Percentiles rank a stretch among this genome's conserved stretches.
Conservation (phyloP, 768 basidiomycete genomes). For the Lentinula aciculospora region DNA sequence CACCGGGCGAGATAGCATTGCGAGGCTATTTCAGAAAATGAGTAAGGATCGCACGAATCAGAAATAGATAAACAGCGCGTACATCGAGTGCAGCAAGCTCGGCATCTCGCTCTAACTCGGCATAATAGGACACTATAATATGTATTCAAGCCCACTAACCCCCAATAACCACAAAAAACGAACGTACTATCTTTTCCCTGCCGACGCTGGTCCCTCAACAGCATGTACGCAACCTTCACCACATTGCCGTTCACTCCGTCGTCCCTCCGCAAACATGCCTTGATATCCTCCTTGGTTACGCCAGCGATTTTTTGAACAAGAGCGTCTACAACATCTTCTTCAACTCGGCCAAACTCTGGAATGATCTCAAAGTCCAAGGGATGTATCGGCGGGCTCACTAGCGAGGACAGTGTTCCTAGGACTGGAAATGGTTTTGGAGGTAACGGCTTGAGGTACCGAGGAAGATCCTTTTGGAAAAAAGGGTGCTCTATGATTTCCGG, state of each 20-base stretch:
- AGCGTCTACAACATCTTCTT: constrained; percentile 87
- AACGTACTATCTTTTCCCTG: constrained; percentile 79
- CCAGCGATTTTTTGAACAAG: constrained; percentile 66
- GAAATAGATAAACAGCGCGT: constrained; percentile 23
- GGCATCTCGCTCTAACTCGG: constrained; percentile 83
- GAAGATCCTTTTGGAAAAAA: constrained; percentile 84
- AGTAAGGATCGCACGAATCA: constrained; percentile 7
- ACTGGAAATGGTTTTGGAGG: constrained; percentile 76
- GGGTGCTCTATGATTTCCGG: constrained; percentile 87
- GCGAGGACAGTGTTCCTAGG: constrained; percentile 63
- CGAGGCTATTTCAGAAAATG: constrained; percentile 45
- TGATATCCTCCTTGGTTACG: constrained; percentile 79
- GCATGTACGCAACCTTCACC: constrained; percentile 94
- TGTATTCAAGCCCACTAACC: constrained; percentile 9
- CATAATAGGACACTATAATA: constrained; percentile 62
- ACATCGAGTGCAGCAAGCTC: constrained; percentile 79
- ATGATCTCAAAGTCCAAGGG: constrained; percentile 78
- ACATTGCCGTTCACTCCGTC: constrained; percentile 87
- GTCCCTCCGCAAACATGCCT: constrained; percentile 77
- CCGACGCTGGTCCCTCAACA: constrained; percentile 83
- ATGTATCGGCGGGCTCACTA: constrained; percentile 55
- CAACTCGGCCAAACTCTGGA: constrained; percentile 88
- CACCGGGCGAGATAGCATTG: constrained; percentile 60
- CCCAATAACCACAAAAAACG: neutral
- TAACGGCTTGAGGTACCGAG: constrained; percentile 80